These are phyloP conservation scores for Panicum hallii DNA, from an alignment of 202 grass and related monocot genomes.

Conservation along the genomic window DNA sequence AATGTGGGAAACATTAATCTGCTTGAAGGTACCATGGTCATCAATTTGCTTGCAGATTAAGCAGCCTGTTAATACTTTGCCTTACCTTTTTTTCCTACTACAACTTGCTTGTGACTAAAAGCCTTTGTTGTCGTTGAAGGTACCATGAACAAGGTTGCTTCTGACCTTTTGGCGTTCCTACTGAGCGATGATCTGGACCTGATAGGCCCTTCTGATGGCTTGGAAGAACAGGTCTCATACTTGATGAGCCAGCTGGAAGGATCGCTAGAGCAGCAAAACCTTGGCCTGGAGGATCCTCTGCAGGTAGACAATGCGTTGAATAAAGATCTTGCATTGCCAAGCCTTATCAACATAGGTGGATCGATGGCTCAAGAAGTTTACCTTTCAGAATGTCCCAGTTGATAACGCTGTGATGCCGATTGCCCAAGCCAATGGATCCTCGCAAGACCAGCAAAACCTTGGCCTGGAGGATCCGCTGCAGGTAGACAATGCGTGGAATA, in stretches of 20 bases:
- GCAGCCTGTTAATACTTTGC: neutral
- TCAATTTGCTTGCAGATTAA: neutral
- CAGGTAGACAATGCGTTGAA: constrained; percentile 27
- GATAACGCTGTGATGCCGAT: neutral
- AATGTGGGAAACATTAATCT: neutral
- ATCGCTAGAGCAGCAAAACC: neutral
- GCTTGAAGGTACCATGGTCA: neutral
- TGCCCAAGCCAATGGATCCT: neutral
- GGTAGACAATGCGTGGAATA: constrained; percentile 20
- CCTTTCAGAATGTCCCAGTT: neutral
- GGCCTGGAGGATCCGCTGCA: constrained; percentile 6
- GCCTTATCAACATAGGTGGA: neutral
- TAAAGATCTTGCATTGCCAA: neutral
- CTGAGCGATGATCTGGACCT: neutral
- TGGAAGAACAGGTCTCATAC: neutral
- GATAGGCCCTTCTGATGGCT: neutral
- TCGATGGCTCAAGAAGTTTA: neutral
- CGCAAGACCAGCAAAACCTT: constrained; percentile 6
- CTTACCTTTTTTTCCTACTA: neutral
- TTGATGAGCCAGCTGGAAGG: constrained; percentile 14
- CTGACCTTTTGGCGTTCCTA: neutral
- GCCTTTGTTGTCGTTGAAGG: constrained; percentile 9
- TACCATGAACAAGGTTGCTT: neutral
- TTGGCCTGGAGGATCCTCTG: constrained; percentile 3
- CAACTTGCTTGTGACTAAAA: neutral